A percentile compares a stretch with the other conserved stretches of the same genome.
phyloP scores from a whole-genome alignment of 192 early-diverging fungal genomes.

The Entomortierella parvispora region DNA sequence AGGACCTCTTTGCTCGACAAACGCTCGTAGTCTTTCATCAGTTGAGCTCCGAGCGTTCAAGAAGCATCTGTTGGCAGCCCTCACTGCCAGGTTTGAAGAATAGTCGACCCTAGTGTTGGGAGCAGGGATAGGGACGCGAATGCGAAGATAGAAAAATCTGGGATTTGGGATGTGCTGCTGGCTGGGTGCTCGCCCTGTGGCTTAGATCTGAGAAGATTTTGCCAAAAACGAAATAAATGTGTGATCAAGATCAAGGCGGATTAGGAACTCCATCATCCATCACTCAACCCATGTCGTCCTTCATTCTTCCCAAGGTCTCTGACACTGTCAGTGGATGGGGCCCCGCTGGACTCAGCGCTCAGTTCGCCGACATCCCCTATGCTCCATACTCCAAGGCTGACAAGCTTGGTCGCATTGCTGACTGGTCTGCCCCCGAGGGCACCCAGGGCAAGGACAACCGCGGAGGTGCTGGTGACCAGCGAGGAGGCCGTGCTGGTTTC shows the following conservation, averaged over 20 bases:
- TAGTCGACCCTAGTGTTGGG: no score
- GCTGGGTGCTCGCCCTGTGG: no score
- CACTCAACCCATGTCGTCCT: slow-evolving; percentile 55
- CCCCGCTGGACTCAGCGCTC: slow-evolving; percentile 74
- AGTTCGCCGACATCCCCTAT: slow-evolving; percentile 89
- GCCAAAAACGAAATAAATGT: background rate
- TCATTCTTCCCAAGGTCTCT: slow-evolving; percentile 80
- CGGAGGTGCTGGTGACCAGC: slow-evolving; percentile 56
- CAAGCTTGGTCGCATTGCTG: slow-evolving; percentile 93
- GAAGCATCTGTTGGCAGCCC: no score
- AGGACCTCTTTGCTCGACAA: no score
- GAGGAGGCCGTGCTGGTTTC: slow-evolving; percentile 52
- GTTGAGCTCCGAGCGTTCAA: no score
- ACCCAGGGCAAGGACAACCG: slow-evolving; percentile 68
- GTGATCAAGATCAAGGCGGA: background rate
- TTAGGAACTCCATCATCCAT: background rate
- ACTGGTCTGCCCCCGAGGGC: slow-evolving; percentile 85
- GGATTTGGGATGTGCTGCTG: no score
- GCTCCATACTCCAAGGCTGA: slow-evolving; percentile 95
- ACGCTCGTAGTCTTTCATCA: no score
- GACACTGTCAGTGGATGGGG: slow-evolving; percentile 94
- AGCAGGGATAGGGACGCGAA: no score
- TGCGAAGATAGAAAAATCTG: no score
- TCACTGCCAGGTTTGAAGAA: no score
- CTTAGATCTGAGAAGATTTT: background rate